Evolutionary conservation across 768 basidiomycete species (phyloP).

Genomic region (Coprinopsis strossmayeri): DNA sequence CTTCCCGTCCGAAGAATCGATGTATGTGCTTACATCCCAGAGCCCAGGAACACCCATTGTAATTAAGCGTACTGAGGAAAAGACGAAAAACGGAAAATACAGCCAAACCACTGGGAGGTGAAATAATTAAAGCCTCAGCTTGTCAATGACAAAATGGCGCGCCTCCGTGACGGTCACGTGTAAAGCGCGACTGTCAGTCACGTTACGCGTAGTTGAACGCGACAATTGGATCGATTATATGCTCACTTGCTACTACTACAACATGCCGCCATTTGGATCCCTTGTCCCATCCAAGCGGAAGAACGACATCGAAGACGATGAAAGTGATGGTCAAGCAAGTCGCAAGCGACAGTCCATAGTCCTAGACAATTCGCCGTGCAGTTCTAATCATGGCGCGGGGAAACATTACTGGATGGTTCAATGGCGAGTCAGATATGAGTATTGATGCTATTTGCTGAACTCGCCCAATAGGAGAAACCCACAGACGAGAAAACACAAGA

Average conservation of each 20-base stretch:
- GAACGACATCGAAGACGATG: conserved; percentile 18
- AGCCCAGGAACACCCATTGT: conserved; percentile 24
- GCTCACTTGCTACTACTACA: not conserved
- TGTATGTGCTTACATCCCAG: conserved; percentile 17
- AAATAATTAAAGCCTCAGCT: not conserved
- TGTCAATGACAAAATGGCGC: not conserved
- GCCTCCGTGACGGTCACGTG: not conserved
- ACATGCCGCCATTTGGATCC: conserved; percentile 28
- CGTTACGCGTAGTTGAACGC: too few relatives aligned
- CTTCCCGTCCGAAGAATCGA: not conserved
- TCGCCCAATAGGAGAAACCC: conserved; percentile 46
- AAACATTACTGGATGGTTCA: conserved; percentile 72
- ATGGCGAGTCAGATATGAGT: conserved; percentile 38
- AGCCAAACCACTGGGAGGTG: not conserved
- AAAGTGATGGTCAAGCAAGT: conserved; percentile 14
- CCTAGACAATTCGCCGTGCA: not conserved
- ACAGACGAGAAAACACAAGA: conserved; percentile 80
- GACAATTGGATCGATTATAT: too few relatives aligned
- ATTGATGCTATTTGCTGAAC: not conserved
- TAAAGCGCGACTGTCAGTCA: too few relatives aligned
- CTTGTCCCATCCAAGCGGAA: conserved; percentile 28
- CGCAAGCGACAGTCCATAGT: conserved; percentile 27
- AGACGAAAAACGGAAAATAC: not conserved
- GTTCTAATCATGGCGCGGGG: too few relatives aligned
- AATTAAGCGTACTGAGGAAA: not conserved